Conservation (phyloP, 805 yeast genomes). For the Wickerhamiella qilinensis region DNA sequence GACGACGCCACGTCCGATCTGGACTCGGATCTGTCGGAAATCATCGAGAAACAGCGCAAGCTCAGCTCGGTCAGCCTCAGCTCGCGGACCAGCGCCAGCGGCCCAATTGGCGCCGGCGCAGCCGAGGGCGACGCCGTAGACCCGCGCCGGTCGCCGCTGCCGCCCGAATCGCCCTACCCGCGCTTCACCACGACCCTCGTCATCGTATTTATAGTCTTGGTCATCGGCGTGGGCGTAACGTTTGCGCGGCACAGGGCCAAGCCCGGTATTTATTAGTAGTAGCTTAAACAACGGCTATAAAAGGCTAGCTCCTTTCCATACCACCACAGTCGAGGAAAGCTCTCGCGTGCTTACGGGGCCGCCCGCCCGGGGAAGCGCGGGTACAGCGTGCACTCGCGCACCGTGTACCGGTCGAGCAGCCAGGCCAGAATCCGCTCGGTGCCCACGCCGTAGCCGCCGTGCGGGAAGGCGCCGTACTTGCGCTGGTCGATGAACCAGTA, state of each 20-base stretch:
- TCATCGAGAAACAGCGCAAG: conserved; percentile 11
- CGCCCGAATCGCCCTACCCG: no score
- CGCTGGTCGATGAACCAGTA: conserved; percentile 96
- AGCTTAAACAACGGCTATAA: no score
- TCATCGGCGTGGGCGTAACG: no score
- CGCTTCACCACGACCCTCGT: no score
- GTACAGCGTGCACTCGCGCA: conserved; percentile 92
- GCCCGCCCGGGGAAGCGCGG: conserved; percentile 98
- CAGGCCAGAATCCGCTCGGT: conserved; percentile 97
- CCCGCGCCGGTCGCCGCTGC: no score
- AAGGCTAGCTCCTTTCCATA: not conserved
- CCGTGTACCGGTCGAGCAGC: conserved; percentile 95
- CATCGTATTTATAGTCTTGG: no score
- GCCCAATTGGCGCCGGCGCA: not conserved
- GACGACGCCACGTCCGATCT: no score
- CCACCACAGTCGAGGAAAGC: not conserved
- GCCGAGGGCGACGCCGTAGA: no score
- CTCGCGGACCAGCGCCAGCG: no score
- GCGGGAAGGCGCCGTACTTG: conserved; percentile 94
- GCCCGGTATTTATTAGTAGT: no score
- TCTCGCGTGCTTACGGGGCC: conserved; percentile 44
- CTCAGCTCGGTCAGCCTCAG: no score
- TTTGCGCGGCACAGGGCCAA: no score
- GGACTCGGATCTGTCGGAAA: conserved; percentile 11
- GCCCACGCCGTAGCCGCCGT: conserved; percentile 98